Evolutionary conservation across 768 basidiomycete genomes (phyloP).

Genomic region (Thelephora ganbajun): DNA sequence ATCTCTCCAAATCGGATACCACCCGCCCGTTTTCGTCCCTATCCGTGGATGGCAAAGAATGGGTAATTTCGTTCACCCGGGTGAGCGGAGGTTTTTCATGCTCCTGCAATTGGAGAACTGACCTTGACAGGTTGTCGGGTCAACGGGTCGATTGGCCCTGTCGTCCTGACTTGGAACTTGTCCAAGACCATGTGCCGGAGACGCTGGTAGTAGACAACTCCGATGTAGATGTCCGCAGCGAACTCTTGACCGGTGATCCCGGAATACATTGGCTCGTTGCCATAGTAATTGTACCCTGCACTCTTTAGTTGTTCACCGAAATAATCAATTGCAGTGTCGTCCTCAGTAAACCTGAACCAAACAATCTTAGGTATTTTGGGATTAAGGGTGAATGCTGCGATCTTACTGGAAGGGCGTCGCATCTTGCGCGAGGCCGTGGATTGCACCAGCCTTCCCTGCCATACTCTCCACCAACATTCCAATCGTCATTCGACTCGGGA

Average conservation of each 20-base stretch:
- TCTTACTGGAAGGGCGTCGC: conserved; percentile 94
- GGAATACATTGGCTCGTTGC: conserved; percentile 99
- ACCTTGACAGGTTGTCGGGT: conserved; percentile 97
- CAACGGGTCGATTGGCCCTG: conserved; percentile 90
- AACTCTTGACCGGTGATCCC: conserved; percentile 99
- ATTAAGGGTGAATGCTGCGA: conserved; percentile 2
- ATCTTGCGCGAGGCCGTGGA: conserved; percentile 98
- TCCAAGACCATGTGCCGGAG: conserved; percentile 99
- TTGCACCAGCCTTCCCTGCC: conserved; percentile 97
- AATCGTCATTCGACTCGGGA: conserved; percentile 99
- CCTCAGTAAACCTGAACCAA: conserved; percentile 69
- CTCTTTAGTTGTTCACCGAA: conserved; percentile 90
- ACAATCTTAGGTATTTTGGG: conserved; percentile 6
- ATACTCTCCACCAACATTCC: conserved; percentile 99
- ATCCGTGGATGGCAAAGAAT: background rate
- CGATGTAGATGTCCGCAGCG: conserved; percentile 95
- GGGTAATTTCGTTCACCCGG: background rate
- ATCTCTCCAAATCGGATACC: conserved; percentile 99
- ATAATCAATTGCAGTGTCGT: conserved; percentile 95
- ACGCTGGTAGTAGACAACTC: conserved; percentile 97
- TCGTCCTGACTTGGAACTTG: conserved; percentile 99
- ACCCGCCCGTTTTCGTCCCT: conserved; percentile 94
- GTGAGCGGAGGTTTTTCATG: conserved; percentile 1
- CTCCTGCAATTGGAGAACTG: conserved; percentile 11
- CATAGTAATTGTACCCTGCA: conserved; percentile 97